Evolutionary conservation across 2,329 filamentous ascomycete species (phyloP), one percentile per base, ranked within the genome.

Genomic region (Aaosphaeria pasadenensis): DNA sequence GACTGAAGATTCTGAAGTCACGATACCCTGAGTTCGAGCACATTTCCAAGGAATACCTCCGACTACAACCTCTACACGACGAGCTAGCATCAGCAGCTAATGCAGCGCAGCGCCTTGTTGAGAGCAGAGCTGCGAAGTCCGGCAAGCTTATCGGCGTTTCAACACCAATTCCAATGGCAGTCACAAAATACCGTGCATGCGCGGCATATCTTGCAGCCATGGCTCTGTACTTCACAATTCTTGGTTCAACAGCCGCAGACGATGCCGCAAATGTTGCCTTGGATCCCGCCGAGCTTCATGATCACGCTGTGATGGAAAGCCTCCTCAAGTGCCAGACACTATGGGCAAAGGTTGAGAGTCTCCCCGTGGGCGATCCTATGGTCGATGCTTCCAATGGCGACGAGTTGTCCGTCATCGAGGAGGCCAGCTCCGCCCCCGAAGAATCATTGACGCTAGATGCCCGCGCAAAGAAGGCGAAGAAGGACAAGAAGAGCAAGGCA

Each of bases 1-100:
- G 85, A 55, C 74, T 87, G 54, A 87, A 85, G 62, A 80, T 96
- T 11, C 73, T 99, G 44, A 84, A 86, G 59, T 81, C 84, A 42
- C 81, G 89, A 67, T 96, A 99, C 67, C 94, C 95, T 3, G 94
- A 99, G 66, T 94, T 97, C 56, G 88, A 95, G 53, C 86, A 86
- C 48, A 77, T 99, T 35, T 86, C 88, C 42, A 85, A 87, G 57
- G 92, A 97, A 61, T 87, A 94, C 50, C 67, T 86, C 46, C 74
- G 80, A n/a, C 74, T 96, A 42, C 86, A 91, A 62, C 69, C 74
- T 28, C 60, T 79, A 5, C 76, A 83, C 56, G 81, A 85, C 24
- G 74, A 82, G 11, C 71, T 94, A 6, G 74, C 75, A 7, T 73
- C 78, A 6, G 75, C 86, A 41, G 81, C 84, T 43, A 75, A 80